phyloP scores from a whole-genome alignment of 352 stramenopile genomes.

The Globisporangium emineosum region DNA sequence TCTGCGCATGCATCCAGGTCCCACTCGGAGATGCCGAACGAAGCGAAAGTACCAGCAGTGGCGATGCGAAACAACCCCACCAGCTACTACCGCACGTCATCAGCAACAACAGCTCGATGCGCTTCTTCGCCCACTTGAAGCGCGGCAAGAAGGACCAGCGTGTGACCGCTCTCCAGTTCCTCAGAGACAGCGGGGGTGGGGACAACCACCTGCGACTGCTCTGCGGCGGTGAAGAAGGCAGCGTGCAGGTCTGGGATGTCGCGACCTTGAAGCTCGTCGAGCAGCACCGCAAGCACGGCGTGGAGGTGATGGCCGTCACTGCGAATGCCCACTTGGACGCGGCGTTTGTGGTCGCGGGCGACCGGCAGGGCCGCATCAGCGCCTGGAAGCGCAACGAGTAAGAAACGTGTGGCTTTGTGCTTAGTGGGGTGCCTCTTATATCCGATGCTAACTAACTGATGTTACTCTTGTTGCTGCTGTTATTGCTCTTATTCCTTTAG shows the following conservation, averaged over 20 bases:
- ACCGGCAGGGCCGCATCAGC: conserved; percentile 57
- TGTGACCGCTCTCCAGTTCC: conserved; percentile 54
- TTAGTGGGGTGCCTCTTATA: not conserved
- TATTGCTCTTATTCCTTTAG: conserved; percentile 22
- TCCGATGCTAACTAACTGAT: not conserved
- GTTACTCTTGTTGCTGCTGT: not conserved
- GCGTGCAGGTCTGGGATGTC: conserved; percentile 76
- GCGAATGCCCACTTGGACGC: conserved; percentile 27
- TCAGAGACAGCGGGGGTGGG: conserved; percentile 26
- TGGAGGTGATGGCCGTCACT: conserved; percentile 49
- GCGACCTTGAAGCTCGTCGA: conserved; percentile 39
- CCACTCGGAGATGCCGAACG: conserved; percentile 9
- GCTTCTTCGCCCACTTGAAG: conserved; percentile 48
- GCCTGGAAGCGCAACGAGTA: conserved; percentile 58
- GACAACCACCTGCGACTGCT: conserved; percentile 35
- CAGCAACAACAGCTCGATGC: not conserved
- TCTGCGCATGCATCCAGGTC: conserved; percentile 5
- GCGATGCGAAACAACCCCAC: not conserved
- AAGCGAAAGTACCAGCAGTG: not conserved
- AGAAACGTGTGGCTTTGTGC: conserved; percentile 13
- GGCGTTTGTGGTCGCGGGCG: conserved; percentile 53
- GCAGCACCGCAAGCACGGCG: conserved; percentile 66
- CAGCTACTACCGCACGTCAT: not conserved
- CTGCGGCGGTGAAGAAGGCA: conserved; percentile 63
- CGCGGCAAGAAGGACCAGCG: conserved; percentile 58